Evolutionary conservation across 2,329 filamentous ascomycete genomes (phyloP).

Genomic region (Knoxdaviesia capensis): DNA sequence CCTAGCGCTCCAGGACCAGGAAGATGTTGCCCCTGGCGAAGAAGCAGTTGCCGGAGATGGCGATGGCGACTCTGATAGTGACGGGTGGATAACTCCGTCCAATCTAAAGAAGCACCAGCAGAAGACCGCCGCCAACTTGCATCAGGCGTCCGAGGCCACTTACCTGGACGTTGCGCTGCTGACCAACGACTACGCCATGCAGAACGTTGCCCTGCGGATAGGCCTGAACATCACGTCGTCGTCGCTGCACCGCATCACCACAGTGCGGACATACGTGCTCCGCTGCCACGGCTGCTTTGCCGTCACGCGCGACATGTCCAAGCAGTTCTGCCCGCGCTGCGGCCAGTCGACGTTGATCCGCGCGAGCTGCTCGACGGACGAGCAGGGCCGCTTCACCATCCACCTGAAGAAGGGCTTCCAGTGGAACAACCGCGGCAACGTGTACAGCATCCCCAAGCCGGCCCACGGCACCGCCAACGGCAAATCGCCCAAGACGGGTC

Average conservation of each 20-base stretch:
- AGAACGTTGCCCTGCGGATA: conserved; percentile 88
- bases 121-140: conserved; percentile 31
- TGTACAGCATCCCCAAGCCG: conserved; percentile 85
- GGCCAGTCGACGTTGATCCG: conserved; percentile 74
- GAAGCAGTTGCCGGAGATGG: conserved; percentile 10
- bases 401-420: conserved; percentile 91
- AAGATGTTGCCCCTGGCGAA: neutral
- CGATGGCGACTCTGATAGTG: conserved; percentile 34
- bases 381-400: conserved; percentile 60
- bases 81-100: conserved; percentile 84
- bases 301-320: conserved; percentile 61
- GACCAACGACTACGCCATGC: conserved; percentile 93
- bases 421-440: conserved; percentile 84
- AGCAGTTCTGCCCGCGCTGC: conserved; percentile 85
- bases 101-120: conserved; percentile 76
- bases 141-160: conserved; percentile 17
- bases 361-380: conserved; percentile 67
- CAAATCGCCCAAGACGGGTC: conserved; percentile 39
- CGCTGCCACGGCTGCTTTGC: conserved; percentile 90
- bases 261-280: conserved; percentile 73
- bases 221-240: conserved; percentile 79
- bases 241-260: conserved; percentile 57
- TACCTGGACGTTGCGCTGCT: conserved; percentile 76
- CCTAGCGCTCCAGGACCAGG: conserved; percentile 6
- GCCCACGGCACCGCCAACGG: conserved; percentile 63